Conservation (phyloP, 768 basidiomycete genomes). For the Grammothele lineata region DNA sequence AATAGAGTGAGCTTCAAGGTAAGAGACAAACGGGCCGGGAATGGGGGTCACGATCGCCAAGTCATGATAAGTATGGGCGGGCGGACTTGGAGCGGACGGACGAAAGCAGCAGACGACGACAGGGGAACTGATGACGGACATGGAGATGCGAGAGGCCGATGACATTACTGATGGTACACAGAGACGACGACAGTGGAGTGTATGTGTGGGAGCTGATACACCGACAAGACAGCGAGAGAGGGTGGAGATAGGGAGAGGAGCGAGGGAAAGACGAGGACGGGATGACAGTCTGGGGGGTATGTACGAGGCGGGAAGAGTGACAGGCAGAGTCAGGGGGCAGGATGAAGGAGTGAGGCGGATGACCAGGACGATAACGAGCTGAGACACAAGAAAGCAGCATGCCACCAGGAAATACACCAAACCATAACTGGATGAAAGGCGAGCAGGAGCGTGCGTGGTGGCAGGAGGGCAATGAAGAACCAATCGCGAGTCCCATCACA, state of each 20-base stretch:
- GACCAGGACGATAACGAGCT: not conserved
- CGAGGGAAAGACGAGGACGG: not conserved
- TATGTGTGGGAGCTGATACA: conserved; percentile 13
- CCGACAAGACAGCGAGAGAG: conserved; percentile 5
- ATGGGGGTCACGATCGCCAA: no score
- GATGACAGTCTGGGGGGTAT: no score
- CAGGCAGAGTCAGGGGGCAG: not conserved
- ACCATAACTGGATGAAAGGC: conserved; percentile 3
- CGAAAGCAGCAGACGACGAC: conserved; percentile 1
- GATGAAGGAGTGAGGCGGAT: not conserved
- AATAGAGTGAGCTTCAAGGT: no score
- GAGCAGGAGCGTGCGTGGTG: not conserved
- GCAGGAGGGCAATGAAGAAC: not conserved
- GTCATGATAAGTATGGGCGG: no score
- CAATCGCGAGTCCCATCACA: conserved; percentile 32
- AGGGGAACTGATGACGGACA: not conserved
- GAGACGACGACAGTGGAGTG: no score
- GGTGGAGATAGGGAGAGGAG: conserved; percentile 1
- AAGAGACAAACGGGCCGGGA: no score
- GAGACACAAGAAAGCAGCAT: conserved; percentile 1
- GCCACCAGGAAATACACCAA: not conserved
- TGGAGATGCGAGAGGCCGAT: conserved; percentile 1
- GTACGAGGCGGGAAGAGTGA: no score
- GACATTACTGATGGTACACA: conserved; percentile 13
- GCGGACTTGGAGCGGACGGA: not conserved